Base-by-base conservation (phyloP, 78 protist genomes). In the Dictyostelium citrinum region DNA sequence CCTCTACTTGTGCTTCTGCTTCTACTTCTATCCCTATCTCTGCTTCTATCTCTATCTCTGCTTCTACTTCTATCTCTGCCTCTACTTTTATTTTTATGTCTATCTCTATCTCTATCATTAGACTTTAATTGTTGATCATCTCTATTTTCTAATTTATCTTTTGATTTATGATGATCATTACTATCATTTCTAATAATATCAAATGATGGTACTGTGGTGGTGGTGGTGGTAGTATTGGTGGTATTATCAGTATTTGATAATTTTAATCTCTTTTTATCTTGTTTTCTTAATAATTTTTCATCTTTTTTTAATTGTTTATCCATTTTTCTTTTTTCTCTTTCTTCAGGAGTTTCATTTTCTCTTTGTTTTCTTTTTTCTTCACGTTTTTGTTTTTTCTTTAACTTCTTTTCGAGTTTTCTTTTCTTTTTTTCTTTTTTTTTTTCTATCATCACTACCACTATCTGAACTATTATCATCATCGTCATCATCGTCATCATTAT, bases 261-360 rank as follows among this genome's bases (percentile, higher is more conserved):
- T 58, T 41, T 75, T 55, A 29, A 43, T 78, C 49, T 80, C 24
- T 81, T 88, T 27, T 82, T 86, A 14, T 80, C 80, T 33, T 49
- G 43, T 81, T 37, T 33, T 39, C 17, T 81, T 68, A 58, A 11
- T 82, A 67, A 17, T 29, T 55, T 82, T 82, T 70, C 80, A 33
- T 81, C 51, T 49, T 71, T 39, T 41, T 41, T 81, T 12, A 33
- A n/a, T 71, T 24, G 31, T 49, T 81, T 67, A 9, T 55, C 51
- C 46, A 22, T 29, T 82, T 70, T 72, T 27, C 55, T 82, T 37
- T 58, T 78, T 70, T 55, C 91, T 64, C 67, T 84, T 58, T 37
- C 27, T 39, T 70, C 76, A 17, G 29, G 58, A 2, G 45, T 84
- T 77, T 51, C 51, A 43, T 75, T 46, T 24, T 31, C 55, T 82